Base-by-base conservation (phyloP, 2,329 filamentous ascomycete species). In the Lachnellula hyalina region DNA sequence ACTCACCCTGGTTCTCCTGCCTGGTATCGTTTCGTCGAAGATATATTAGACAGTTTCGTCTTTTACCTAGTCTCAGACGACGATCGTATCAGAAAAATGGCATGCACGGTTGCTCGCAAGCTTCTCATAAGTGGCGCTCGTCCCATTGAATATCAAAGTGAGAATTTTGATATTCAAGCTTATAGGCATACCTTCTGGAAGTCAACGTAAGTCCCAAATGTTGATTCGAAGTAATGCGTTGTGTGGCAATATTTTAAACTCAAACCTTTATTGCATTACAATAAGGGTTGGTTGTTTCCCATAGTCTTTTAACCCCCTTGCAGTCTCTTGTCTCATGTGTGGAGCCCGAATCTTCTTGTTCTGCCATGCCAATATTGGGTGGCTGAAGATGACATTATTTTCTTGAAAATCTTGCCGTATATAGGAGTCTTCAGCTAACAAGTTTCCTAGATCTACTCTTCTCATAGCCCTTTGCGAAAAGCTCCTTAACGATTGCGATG, bases 1-100 rank as follows among this genome's bases (percentile, higher is more conserved):
- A 65, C 72, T 8, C 73, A 74, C 9, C 57, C 60, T 15, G 69
- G 72, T 14, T 61, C 60, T 3, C 57, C 65, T 5, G 72, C 72
- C 8, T 70, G 69, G 48, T 69, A 71, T 21, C 57, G 58, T 3
- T 76, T 63, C 46, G 66, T 66, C 36, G 65, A 70, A 40, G 63
- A 64, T 28, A 61, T 60, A 5, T 63, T 67, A 45, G 51, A 58
- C 49, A 61, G 65, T 7, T 68, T 71, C 49, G 61, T 62, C 34
- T 55, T 54, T 23, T 70, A 65, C 42, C 52, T 71, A 14, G 61
- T 62, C 5, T 57, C 62, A 21, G 67, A 70, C 25, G 68, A 71
- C 52, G 66, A 68, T 51, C 61, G 59, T 35, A 67, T 69, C 32
- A 64, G 67, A 49, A 49, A 61, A 36, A 53, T 69, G 28, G 61